Evolutionary conservation across 352 stramenopile genomes (phyloP), one percentile per base, ranked within the genome.

Genomic region (Phytophthora niederhauseri): DNA sequence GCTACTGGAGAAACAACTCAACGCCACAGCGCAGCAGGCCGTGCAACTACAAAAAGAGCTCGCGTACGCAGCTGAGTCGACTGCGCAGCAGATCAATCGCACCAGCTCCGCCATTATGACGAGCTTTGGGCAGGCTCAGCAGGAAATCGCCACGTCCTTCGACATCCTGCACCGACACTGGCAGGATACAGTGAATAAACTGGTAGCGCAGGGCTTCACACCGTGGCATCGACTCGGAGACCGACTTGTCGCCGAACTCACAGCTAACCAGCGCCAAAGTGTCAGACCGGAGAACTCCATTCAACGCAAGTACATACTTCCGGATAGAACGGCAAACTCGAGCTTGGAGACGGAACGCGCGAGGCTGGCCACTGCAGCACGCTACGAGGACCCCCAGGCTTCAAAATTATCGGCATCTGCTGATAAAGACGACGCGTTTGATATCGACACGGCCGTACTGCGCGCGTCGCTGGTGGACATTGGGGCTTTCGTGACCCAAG

Each of bases 391-490:
- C 19, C 30, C 28, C 22, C 26, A 53, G 28, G 73, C 58, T 46
- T 30, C 53, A 56, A 57, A 48, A 15, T 30, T 46, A 5, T 52
- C 61, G 19, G 4, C 36, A n/a, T 30, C 34, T 55, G 24, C 24
- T 31, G 56, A 43, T 14, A 53, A 59, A 9, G 26, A 17, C 5
- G 51, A 75, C 8, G 31, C 70, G 31, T 81, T 81, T 61, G 41
- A 74, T 24, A 72, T 81, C 51, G 73, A 81, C 20, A 71, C 70
- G 48, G 70, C 71, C 6, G 74, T 81, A 31, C 52, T 81, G 31
- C 70, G 68, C 19, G 63, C 74, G 20, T 72, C 74, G 4, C 11
- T 81, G 31, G 57, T 76, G 9, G 74, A 81, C 48, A 28, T 78
- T 6, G 59, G 70, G 9, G 49, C 48, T 14, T 61, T 81, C 11